phyloP scores from a whole-genome alignment of 2,329 filamentous ascomycete genomes.

The Akanthomyces uredinophilus region DNA sequence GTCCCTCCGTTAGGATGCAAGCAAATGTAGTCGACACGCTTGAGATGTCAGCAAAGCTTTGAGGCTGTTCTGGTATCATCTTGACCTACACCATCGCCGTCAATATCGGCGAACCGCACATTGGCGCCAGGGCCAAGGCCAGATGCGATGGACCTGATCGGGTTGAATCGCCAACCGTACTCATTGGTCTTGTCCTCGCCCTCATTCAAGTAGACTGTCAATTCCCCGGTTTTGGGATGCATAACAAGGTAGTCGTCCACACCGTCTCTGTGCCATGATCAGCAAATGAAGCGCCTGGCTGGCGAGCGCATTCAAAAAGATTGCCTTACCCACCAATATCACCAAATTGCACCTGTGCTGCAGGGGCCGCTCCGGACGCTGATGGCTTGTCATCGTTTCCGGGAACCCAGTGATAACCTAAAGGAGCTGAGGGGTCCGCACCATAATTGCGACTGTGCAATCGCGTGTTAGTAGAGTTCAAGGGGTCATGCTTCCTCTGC shows the following conservation, averaged over 20 bases:
- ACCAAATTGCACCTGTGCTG: conserved; percentile 11
- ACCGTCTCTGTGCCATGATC: conserved; percentile 2
- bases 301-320: not conserved
- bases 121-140: conserved; percentile 17
- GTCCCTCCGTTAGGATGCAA: conserved; percentile 9
- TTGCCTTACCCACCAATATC: conserved; percentile 15
- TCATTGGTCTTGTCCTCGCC: not conserved
- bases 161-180: conserved; percentile 3
- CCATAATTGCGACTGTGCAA: not conserved
- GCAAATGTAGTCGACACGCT: conserved; percentile 16
- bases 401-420: conserved; percentile 1
- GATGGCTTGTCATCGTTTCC: conserved; percentile 12
- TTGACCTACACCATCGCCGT: conserved; percentile 19
- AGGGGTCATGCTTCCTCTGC: too few relatives aligned
- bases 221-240: conserved; percentile 8
- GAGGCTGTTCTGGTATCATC: too few relatives aligned
- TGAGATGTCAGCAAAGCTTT: not conserved
- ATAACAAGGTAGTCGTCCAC: conserved; percentile 15
- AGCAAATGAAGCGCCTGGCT: not conserved
- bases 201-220: conserved; percentile 9
- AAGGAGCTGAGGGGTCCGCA: not conserved
- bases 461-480: too few relatives aligned
- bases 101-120: conserved; percentile 19
- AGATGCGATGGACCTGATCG: conserved; percentile 14
- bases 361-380: conserved; percentile 14